These are phyloP conservation scores for Zygoascus flipseniorum DNA, from an alignment of 805 yeast species.

Conservation along the genomic window DNA sequence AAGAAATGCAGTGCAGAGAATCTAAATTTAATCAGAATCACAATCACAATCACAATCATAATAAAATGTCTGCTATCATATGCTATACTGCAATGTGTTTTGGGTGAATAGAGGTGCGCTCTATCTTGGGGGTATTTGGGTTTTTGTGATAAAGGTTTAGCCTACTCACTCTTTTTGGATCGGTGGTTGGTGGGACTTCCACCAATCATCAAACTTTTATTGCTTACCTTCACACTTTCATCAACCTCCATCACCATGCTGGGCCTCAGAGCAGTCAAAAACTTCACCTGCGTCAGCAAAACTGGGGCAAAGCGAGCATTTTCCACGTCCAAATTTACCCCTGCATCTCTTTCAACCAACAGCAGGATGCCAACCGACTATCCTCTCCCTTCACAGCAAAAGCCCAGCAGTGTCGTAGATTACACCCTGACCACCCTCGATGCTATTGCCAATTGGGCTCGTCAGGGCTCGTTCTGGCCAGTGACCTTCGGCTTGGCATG, in stretches of 20 bases:
- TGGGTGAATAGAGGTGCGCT: too few relatives aligned
- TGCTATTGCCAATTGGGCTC: slow-evolving; percentile 80
- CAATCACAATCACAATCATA: too few relatives aligned
- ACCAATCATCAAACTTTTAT: not conserved
- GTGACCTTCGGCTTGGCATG: slow-evolving; percentile 88
- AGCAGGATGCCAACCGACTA: slow-evolving; percentile 50
- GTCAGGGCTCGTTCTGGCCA: slow-evolving; percentile 90
- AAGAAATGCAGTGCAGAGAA: too few relatives aligned
- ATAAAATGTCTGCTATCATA: too few relatives aligned
- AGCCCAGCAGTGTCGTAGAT: slow-evolving; percentile 54
- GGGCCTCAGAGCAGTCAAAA: not conserved
- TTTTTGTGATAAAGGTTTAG: too few relatives aligned
- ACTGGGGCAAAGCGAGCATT: not conserved
- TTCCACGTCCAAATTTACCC: not conserved
- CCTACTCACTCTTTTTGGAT: too few relatives aligned
- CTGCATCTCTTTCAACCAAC: slow-evolving; percentile 1
- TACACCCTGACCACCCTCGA: slow-evolving; percentile 77
- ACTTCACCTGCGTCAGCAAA: not conserved
- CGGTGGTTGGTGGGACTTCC: not conserved
- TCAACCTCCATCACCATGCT: not conserved
- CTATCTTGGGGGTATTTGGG: too few relatives aligned
- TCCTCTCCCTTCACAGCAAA: slow-evolving; percentile 62
- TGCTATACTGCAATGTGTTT: too few relatives aligned
- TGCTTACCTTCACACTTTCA: not conserved
- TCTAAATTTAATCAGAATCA: too few relatives aligned